Percentiles rank a stretch among this genome's conserved stretches.
phyloP scores from a whole-genome alignment of 305 asterid genomes.

The Solanum hybrid region DNA sequence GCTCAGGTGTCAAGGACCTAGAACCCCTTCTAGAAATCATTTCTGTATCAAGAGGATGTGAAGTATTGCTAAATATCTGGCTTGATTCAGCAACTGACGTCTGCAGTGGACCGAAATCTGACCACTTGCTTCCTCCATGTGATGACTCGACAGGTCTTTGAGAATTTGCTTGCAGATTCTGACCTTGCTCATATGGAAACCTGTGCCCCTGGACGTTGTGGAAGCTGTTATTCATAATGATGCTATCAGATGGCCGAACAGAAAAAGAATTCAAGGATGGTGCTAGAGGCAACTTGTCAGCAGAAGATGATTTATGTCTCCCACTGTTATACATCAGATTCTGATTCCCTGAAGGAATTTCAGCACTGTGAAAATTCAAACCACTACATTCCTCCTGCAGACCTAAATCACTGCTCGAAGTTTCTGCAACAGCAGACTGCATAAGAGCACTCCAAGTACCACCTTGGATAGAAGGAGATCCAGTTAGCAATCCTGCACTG shows the following conservation, averaged over 20 bases:
- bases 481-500: slow-evolving; percentile 34
- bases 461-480: slow-evolving; percentile 51
- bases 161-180: slow-evolving; percentile 30
- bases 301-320: slow-evolving; percentile 22
- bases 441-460: slow-evolving; percentile 92
- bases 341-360: slow-evolving; percentile 42
- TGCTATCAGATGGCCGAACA: slow-evolving; percentile 20
- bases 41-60: slow-evolving; percentile 36
- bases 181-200: slow-evolving; percentile 30
- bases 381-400: slow-evolving; percentile 69
- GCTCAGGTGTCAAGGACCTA: slow-evolving; percentile 28
- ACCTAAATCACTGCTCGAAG: slow-evolving; percentile 49
- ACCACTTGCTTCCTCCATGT: slow-evolving; percentile 35
- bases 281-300: slow-evolving; percentile 26
- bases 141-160: slow-evolving; percentile 34
- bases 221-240: slow-evolving; percentile 21
- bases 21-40: slow-evolving; percentile 23
- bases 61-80: slow-evolving; percentile 30
- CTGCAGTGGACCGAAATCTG: slow-evolving; percentile 23
- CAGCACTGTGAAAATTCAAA: slow-evolving; percentile 37
- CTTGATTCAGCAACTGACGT: slow-evolving; percentile 37
- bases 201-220: slow-evolving; percentile 27
- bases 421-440: slow-evolving; percentile 89
- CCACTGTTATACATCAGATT: slow-evolving; percentile 22
- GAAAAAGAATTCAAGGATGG: slow-evolving; percentile 34